Conservation (phyloP, 257 asterid species). For the Datura wrightii region DNA sequence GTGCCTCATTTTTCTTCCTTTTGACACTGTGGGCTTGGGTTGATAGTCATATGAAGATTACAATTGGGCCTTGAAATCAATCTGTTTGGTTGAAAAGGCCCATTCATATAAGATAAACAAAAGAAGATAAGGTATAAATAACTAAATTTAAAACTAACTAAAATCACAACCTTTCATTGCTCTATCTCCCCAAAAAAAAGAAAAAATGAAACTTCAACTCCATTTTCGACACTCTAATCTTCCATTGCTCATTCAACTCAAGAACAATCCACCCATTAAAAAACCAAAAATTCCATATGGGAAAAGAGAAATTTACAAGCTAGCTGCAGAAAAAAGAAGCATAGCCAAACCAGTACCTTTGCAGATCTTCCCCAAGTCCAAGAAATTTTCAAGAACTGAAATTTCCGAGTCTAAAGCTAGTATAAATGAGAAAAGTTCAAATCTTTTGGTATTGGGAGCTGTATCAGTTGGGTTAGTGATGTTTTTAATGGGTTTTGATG, state of each 20-base stretch:
- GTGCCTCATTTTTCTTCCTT: neutral
- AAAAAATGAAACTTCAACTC: conserved; percentile 46
- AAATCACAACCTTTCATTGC: conserved; percentile 18
- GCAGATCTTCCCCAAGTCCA: conserved; percentile 11
- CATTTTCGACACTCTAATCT: conserved; percentile 38
- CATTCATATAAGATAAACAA: neutral
- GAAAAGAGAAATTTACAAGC: neutral
- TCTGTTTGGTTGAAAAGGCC: conserved; percentile 14
- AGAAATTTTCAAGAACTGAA: conserved; percentile 24
- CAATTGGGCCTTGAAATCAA: neutral
- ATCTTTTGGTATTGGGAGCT: conserved; percentile 54
- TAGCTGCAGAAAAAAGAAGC: conserved; percentile 12
- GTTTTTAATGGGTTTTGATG: conserved; percentile 72
- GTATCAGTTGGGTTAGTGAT: conserved; percentile 58
- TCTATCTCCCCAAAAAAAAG: neutral
- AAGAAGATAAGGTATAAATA: conserved; percentile 19
- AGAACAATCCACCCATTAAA: conserved; percentile 37
- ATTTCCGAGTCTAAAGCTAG: neutral
- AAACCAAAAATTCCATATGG: neutral
- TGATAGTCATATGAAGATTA: neutral
- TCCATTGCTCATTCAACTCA: conserved; percentile 38
- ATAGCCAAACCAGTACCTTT: neutral
- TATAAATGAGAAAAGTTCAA: conserved; percentile 45
- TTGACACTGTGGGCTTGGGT: neutral
- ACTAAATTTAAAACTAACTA: neutral